These are phyloP conservation scores for Acacia concinna DNA, from an alignment of 331 rosid species.

Conservation along the genomic window DNA sequence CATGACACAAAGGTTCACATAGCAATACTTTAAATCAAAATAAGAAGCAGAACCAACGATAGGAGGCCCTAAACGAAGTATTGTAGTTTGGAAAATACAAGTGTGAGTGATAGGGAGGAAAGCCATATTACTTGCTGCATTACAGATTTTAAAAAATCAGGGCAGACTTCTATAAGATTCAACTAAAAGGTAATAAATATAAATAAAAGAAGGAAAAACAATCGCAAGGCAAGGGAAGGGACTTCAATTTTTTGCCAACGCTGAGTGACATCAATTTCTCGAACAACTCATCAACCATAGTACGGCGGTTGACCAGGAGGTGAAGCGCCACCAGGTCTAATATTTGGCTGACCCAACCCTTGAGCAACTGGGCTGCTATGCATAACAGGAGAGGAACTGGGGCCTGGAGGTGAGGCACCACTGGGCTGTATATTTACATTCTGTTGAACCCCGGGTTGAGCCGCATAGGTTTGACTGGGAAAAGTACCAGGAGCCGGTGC, in stretches of 20 bases:
- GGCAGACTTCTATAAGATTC: slow-evolving; percentile 6
- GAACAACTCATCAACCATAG: slow-evolving; percentile 37
- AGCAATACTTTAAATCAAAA: background rate
- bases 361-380: slow-evolving; percentile 33
- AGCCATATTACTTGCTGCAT: background rate
- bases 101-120: background rate
- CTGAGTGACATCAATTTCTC: slow-evolving; percentile 12
- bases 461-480: slow-evolving; percentile 55
- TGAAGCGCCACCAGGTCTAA: slow-evolving; percentile 42
- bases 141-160: slow-evolving; percentile 1
- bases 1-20: background rate
- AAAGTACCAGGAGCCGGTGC: slow-evolving; percentile 48
- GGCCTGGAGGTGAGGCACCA: slow-evolving; percentile 49
- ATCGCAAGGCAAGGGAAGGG: background rate
- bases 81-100: slow-evolving; percentile 10
- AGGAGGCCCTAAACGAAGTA: background rate
- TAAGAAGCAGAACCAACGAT: background rate
- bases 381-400: slow-evolving; percentile 32
- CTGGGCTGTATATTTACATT: slow-evolving; percentile 31
- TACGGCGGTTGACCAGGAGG: slow-evolving; percentile 45
- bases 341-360: slow-evolving; percentile 38
- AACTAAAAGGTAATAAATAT: background rate
- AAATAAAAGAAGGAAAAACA: background rate
- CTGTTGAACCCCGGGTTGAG: slow-evolving; percentile 16
- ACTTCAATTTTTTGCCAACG: slow-evolving; percentile 7